Base-by-base conservation (phyloP, 2,329 filamentous ascomycete species). In the Colletotrichum lini region DNA sequence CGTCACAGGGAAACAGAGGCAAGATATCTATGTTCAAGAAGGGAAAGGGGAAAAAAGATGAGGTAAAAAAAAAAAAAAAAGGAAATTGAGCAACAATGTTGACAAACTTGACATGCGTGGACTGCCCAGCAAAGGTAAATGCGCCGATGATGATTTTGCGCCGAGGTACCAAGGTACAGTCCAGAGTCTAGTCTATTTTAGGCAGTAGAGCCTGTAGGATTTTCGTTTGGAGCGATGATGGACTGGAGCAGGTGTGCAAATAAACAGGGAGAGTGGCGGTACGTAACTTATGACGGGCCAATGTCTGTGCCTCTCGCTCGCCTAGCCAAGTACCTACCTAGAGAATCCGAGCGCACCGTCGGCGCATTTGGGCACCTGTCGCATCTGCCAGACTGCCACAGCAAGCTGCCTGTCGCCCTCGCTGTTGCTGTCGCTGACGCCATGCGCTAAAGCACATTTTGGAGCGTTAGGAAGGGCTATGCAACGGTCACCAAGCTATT, bases 121-220 rank as follows among this genome's bases (percentile, higher is more conserved):
- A 13, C 59, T n/a, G 45, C 44, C 68, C 47, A 59, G 58, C 45
- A 59, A 44, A 49, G 59, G 65, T 35, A 58, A 71, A 69, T 58
- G 58, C 54, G 54, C 58, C 68, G 58, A 71, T 35, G n/a, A 59
- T 67, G 68, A 52, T 45, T 35, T 57, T 45, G 45, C 30, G 18
- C 58, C 67, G 21, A 52, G 42, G 63, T 50, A 66, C 47, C 40
- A 10, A 13, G 42, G 49, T 61, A 52, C 56, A 21, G n/a, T 5
- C 6, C 3, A 12, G 4, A 1, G 2, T 1, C 4, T 35, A 44
- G 21, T 5, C 63, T 23, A 1, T 1, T 38, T 61, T 8, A 0
- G 56, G 63, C 15, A 56, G 23, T n/a, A 7, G 1, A n/a, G 10
- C 3, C 47, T 58, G 67, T 60, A 44, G 18, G 18, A 42, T 9